These are phyloP conservation scores for Aspergillus alliaceus DNA, from an alignment of 2,329 filamentous ascomycete species.

Conservation along the genomic window DNA sequence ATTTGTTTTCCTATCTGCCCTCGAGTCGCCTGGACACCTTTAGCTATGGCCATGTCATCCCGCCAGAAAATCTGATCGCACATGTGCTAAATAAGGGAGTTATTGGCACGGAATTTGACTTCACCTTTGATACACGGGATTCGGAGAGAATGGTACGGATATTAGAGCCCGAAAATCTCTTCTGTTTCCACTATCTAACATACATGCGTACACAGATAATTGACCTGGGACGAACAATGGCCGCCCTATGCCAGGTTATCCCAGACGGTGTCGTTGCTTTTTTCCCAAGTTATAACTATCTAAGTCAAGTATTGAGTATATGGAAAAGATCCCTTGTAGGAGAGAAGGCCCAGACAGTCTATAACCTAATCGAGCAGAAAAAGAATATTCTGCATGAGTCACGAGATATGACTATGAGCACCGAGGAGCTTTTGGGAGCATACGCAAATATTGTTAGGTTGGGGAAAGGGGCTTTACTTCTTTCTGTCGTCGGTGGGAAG, in stretches of 20 bases:
- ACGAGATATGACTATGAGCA: constrained; percentile 43
- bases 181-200: constrained; percentile 2
- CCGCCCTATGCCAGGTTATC: constrained; percentile 70
- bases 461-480: constrained; percentile 70
- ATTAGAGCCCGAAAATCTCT: not conserved
- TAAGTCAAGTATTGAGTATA: constrained; percentile 67
- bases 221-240: constrained; percentile 71
- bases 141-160: constrained; percentile 60
- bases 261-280: constrained; percentile 92
- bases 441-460: constrained; percentile 69
- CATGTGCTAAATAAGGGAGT: constrained; percentile 62
- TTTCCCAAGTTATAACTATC: constrained; percentile 91
- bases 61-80: constrained; percentile 74
- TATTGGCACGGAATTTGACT: constrained; percentile 67
- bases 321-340: constrained; percentile 55
- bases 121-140: constrained; percentile 77
- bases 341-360: constrained; percentile 27
- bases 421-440: constrained; percentile 69
- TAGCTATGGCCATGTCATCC: constrained; percentile 94
- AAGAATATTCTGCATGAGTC: constrained; percentile 56
- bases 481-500: constrained; percentile 91
- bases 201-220: constrained; percentile 49
- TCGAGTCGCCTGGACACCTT: constrained; percentile 69
- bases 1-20: constrained; percentile 77
- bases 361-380: constrained; percentile 33